Percentiles rank a stretch among this genome's conserved stretches.
Conservation (phyloP, 1,139 yeast species). For the Debaryomyces sp. region DNA sequence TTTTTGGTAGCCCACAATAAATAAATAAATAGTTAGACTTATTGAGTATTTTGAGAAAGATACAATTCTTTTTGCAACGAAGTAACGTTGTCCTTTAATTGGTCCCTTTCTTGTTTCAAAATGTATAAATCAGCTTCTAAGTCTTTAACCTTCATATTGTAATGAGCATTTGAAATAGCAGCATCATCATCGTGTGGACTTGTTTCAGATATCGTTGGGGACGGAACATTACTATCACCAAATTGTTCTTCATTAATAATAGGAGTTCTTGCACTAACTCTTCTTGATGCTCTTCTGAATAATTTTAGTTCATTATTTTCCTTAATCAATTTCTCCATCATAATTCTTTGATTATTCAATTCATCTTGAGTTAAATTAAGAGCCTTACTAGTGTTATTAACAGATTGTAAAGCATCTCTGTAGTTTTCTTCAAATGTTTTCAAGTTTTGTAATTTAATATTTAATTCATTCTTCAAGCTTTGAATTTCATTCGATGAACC, state of each 20-base stretch:
- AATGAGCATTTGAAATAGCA: slow-evolving; percentile 63
- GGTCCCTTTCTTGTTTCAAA: slow-evolving; percentile 82
- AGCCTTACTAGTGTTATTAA: slow-evolving; percentile 76
- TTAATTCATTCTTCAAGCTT: slow-evolving; percentile 39
- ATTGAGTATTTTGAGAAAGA: slow-evolving; percentile 22
- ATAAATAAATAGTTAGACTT: slow-evolving; percentile 1
- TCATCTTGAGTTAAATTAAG: slow-evolving; percentile 74
- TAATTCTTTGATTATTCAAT: slow-evolving; percentile 58
- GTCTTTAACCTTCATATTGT: slow-evolving; percentile 76
- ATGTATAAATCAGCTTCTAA: slow-evolving; percentile 83
- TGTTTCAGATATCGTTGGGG: slow-evolving; percentile 16
- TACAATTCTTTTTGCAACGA: slow-evolving; percentile 60
- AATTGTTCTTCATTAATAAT: slow-evolving; percentile 17
- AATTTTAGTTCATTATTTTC: slow-evolving; percentile 73
- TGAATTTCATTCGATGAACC: slow-evolving; percentile 35
- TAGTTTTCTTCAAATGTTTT: slow-evolving; percentile 57
- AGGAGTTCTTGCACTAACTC: slow-evolving; percentile 35
- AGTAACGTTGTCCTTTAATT: slow-evolving; percentile 66
- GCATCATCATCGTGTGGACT: slow-evolving; percentile 44
- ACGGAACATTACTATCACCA: slow-evolving; percentile 13
- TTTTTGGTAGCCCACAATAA: background rate
- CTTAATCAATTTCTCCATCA: slow-evolving; percentile 56
- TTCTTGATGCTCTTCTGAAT: slow-evolving; percentile 47
- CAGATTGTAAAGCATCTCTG: slow-evolving; percentile 69
- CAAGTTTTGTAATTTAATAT: slow-evolving; percentile 32